Base-by-base conservation (phyloP, 1,284 basidiomycete genomes). In the Ganoderma meredithae region DNA sequence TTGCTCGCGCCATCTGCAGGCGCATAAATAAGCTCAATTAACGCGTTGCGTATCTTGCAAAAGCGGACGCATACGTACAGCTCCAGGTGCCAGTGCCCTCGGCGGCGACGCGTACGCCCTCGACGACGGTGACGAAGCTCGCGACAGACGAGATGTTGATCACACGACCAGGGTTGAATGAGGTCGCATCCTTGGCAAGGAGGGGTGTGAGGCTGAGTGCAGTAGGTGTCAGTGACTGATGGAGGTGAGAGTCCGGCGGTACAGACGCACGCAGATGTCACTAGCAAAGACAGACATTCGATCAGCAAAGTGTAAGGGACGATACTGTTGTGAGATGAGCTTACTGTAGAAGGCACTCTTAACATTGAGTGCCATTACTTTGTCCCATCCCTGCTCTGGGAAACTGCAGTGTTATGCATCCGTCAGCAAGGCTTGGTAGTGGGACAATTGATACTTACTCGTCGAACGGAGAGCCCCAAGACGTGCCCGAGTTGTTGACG, bases 331-430 rank as follows among this genome's bases (percentile, higher is more conserved):
- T 36, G 8, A 15, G 41, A 33, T 10, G 22, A 4, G 80, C 89
- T 67, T 67, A 93, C 92, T 83, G 79, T 94, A 95, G 75, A 93
- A 95, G 47, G 92, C 83, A 71, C 90, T 88, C 82, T 95, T 95
- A 60, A 95, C 85, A 73, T 95, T 95, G 62, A 94, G 84, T 19
- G 87, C 86, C 78, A 95, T 86, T 43, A 95, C 82, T 43, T 90
- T 89, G 75, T 96, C 94, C 95, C 95, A 96, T 1, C 95, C 95
- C 69, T 88, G 89, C 77, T 93, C 91, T 0, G 94, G 93, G 71
- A 95, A 90, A 74, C 80, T 81, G 58, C 25, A 8, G 41, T 2
- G 10, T 13, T 12, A 25, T 3, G 39, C 10, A 13, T 43, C 40
- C 12, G 22, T 22, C 39, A 19, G 12, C 36, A 25, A n/a, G 3